Percentiles rank a stretch among this genome's conserved stretches.
Evolutionary conservation across 1,284 basidiomycete genomes (phyloP).

Genomic region (Farysia itapuensis): DNA sequence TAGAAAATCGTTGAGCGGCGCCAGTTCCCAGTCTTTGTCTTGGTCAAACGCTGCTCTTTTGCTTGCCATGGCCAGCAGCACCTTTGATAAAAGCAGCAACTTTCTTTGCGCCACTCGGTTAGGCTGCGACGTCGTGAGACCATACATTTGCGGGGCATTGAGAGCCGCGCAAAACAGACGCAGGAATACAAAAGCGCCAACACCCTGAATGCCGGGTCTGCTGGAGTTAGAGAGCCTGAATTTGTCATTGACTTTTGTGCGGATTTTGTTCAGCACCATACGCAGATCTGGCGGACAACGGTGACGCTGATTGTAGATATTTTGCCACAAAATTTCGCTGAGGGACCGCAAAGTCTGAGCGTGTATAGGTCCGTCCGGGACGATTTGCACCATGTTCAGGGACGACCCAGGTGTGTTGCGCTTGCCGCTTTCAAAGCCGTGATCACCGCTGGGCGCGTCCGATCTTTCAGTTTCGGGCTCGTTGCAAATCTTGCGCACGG

Average conservation of each 20-base stretch:
- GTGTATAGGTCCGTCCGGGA: slow-evolving; percentile 26
- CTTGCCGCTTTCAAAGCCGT: slow-evolving; percentile 16
- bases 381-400: slow-evolving; percentile 10
- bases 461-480: slow-evolving; percentile 10
- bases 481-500: slow-evolving; percentile 42
- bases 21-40: slow-evolving; percentile 46
- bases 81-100: slow-evolving; percentile 42
- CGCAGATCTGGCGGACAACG: slow-evolving; percentile 47
- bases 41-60: slow-evolving; percentile 41
- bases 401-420: slow-evolving; percentile 14
- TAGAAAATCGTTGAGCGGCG: slow-evolving; percentile 38
- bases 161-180: slow-evolving; percentile 52
- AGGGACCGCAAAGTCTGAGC: slow-evolving; percentile 25
- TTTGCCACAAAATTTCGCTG: slow-evolving; percentile 42
- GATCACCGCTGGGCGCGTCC: slow-evolving; percentile 5
- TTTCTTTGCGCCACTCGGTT: slow-evolving; percentile 17
- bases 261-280: slow-evolving; percentile 33
- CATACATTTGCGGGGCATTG: slow-evolving; percentile 48
- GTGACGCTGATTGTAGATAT: slow-evolving; percentile 47
- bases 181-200: slow-evolving; percentile 51
- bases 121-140: slow-evolving; percentile 31
- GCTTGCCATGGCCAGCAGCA: slow-evolving; percentile 45
- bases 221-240: slow-evolving; percentile 21
- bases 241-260: slow-evolving; percentile 41
- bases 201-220: slow-evolving; percentile 47